Evolutionary conservation across 2,329 filamentous ascomycete species (phyloP).

Genomic region (Myrmaecium sp.): DNA sequence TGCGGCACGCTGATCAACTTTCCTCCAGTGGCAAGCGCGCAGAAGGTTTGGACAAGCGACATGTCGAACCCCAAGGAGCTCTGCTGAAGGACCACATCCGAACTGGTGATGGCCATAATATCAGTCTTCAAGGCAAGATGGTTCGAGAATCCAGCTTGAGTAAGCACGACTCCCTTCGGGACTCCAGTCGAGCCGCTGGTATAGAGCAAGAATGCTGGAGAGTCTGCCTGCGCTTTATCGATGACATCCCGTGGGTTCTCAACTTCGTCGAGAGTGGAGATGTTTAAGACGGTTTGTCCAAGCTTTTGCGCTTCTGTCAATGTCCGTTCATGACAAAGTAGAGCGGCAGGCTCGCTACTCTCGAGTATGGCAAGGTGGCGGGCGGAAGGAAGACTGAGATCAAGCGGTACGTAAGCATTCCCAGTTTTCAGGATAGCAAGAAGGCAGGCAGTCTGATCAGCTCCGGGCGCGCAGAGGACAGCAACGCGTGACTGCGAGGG

Average conservation of each 20-base stretch:
- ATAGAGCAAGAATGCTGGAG: constrained; percentile 5
- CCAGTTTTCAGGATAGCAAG: constrained; percentile 8
- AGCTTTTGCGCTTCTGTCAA: neutral
- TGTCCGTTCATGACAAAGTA: constrained; percentile 5
- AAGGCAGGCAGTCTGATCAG: constrained; percentile 18
- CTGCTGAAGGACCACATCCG: constrained; percentile 36
- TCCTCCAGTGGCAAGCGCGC: constrained; percentile 24
- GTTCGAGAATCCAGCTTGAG: constrained; percentile 19
- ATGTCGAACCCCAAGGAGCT: constrained; percentile 24
- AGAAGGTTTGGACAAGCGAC: constrained; percentile 24
- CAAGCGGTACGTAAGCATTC: constrained; percentile 8
- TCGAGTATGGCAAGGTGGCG: constrained; percentile 4
- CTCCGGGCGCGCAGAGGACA: constrained; percentile 23
- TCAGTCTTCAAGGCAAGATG: constrained; percentile 9
- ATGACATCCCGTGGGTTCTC: too few species aligned
- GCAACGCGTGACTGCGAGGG: constrained; percentile 12
- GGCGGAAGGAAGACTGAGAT: constrained; percentile 3
- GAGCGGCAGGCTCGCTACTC: constrained; percentile 3
- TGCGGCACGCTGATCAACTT: constrained; percentile 19
- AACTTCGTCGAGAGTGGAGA: constrained; percentile 1
- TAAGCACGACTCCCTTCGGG: constrained; percentile 6
- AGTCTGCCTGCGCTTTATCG: too few species aligned
- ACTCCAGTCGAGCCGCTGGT: constrained; percentile 7
- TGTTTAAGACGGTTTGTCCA: constrained; percentile 2
- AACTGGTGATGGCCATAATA: constrained; percentile 17